Evolutionary conservation across 257 asterid species (phyloP), one percentile per base, ranked within the genome.

Genomic region (Eucommia ulmoides): DNA sequence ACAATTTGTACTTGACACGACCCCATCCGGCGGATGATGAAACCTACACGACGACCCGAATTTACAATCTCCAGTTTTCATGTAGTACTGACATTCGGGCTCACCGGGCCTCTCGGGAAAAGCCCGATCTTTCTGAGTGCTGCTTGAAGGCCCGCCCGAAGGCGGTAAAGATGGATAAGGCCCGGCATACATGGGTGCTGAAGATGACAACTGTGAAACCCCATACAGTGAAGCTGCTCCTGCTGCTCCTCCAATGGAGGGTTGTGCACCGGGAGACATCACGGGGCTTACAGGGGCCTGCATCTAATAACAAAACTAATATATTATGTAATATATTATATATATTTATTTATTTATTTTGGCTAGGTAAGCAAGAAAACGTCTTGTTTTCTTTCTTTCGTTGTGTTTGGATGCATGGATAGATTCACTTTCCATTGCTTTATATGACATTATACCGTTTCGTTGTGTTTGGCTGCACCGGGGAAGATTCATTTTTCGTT

Each of bases 11-110:
- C 55, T 72, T n/a, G 79, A 58, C 19, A 53, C 54, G 22, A 47
- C 61, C 84, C 84, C 67, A 23, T 76, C 85, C 18, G 91, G 79
- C 12, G 91, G 89, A 65, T 87, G 96, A 72, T 87, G 81, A 67
- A 56, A 87, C 80, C 78, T 74, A 76, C 96, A 87, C 29, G 87
- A 74, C n/a, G 76, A 61, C 53, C 91, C 94, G 49, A 72, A 87
- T 68, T 83, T 83, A 79, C 96, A 87, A 68, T 71, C 89, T 64
- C 96, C 96, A n/a, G 85, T 80, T 76, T 67, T 87, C 93, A 87
- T 60, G 72, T 80, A 87, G 71, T 70, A 73, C 44, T 74, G 84
- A 66, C 96, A 87, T 52, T 78, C 82, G 14, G 82, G 84, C 73
- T 72, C 81, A 21, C 93, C 94, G 8, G 74, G 81, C 63, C 91